Base-by-base conservation (phyloP, 768 basidiomycete species). In the Panaeolus cyanescens region DNA sequence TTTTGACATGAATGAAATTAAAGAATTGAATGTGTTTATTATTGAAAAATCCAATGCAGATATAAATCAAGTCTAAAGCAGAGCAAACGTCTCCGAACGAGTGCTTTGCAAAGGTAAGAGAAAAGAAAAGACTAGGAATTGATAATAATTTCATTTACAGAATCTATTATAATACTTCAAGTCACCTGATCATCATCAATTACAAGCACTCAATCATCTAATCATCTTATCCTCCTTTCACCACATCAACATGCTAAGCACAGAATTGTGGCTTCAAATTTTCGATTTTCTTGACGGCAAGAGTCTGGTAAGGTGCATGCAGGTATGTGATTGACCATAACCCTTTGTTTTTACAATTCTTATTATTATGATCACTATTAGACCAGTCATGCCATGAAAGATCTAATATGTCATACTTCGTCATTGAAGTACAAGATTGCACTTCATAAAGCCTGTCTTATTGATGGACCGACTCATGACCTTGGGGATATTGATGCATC, bases 341-440 rank as follows among this genome's bases (percentile, higher is more conserved):
- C 25, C 30, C 45, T 13, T 1, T 22, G n/a, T 20, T 20, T 28
- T 50, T 50, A n/a, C 42, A 28, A 10, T 25, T 42, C 22, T 25
- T 6, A 15, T 13, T 22, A 5, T 28, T 50, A n/a, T n/a, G 12
- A 50, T 20, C 25, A 12, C 45, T 8, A 20, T 5, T 28, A 50
- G 45, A 50, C 45, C 22, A 25, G 22, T 9, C 45, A 15, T 50
- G 45, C 22, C 22, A 50, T 50, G 45, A 22, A 28, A 28, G 45
- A 50, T 50, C 25, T 50, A 3, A 50, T 50, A 50, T 3, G 25
- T 50, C 22, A 28, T 4, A 75, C 73, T 19, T 70, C 77, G 5
- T 62, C 60, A 5, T 72, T 80, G 45, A 77, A 78, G 62, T 81
- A 82, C 54, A 70, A 62, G 15, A 78, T 85, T 55, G 80, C 84